Evolutionary conservation across 148 eudicot genomes (phyloP).

Genomic region (Vaccinium corymbosum): DNA sequence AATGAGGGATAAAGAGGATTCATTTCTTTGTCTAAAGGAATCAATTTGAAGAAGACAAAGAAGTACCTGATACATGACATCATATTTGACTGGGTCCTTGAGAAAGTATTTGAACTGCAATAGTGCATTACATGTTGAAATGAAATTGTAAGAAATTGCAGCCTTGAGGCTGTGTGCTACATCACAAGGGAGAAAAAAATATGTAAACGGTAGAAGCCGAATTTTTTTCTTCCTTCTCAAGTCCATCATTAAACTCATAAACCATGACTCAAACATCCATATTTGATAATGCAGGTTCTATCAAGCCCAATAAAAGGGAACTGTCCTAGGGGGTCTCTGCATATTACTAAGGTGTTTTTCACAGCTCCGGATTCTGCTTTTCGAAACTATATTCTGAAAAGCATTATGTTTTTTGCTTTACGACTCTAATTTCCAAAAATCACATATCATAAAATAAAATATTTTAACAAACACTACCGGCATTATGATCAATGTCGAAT

Average conservation of each 20-base stretch:
- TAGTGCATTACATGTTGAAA: background rate
- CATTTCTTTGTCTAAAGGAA: background rate
- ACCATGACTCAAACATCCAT: background rate
- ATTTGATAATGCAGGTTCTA: background rate
- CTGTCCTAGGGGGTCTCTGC: background rate
- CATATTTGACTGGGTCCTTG: constrained; percentile 89
- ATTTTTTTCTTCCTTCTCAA: background rate
- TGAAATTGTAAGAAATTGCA: background rate
- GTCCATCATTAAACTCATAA: background rate
- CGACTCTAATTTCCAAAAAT: background rate
- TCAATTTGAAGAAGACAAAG: background rate
- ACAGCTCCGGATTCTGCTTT: background rate
- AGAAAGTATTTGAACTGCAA: constrained; percentile 82
- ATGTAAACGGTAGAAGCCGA: background rate
- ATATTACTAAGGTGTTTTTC: background rate
- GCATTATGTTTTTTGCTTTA: background rate
- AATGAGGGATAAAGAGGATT: background rate
- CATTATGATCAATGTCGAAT: background rate
- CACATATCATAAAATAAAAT: no score
- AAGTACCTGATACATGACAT: constrained; percentile 89
- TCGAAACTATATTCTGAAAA: background rate
- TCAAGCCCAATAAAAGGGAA: background rate
- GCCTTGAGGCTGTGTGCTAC: background rate
- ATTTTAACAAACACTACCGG: background rate
- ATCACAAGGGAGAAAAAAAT: background rate